Percentiles rank a stretch among this genome's conserved stretches.
These are phyloP conservation scores for Ustilago sp. DNA, from an alignment of 1,284 basidiomycete genomes.

Conservation along the genomic window DNA sequence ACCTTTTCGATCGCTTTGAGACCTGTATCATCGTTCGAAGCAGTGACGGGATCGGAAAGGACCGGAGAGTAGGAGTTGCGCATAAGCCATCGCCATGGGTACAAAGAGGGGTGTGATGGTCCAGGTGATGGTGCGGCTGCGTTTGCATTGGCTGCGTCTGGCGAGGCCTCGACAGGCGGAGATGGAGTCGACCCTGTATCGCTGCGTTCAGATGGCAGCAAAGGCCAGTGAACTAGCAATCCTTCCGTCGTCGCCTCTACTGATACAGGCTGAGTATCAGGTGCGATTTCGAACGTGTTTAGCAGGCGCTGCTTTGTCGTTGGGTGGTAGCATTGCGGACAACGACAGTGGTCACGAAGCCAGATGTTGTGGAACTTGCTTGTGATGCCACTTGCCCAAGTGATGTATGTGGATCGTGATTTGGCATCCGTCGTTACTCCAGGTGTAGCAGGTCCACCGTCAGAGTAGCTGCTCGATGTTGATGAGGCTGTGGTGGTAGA, in stretches of 20 bases:
- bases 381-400: conserved; percentile 52
- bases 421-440: conserved; percentile 33
- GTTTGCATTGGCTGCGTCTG: conserved; percentile 11
- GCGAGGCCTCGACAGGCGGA: neutral
- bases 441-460: conserved; percentile 28
- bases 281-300: conserved; percentile 87
- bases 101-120: conserved; percentile 77
- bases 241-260: conserved; percentile 77
- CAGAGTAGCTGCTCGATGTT: conserved; percentile 22
- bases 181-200: conserved; percentile 6
- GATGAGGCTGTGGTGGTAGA: conserved; percentile 9
- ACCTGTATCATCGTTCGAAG: conserved; percentile 59
- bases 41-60: conserved; percentile 72
- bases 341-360: conserved; percentile 88
- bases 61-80: conserved; percentile 81
- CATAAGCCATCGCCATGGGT: conserved; percentile 87
- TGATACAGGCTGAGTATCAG: conserved; percentile 77
- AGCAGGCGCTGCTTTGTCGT: conserved; percentile 89
- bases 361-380: conserved; percentile 75
- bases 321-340: conserved; percentile 85
- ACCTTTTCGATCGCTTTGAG: conserved; percentile 64
- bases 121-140: neutral
- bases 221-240: conserved; percentile 75
- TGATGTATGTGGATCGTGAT: conserved; percentile 35
- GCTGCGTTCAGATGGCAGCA: conserved; percentile 38